Base-by-base conservation (phyloP, 2,329 filamentous ascomycete genomes). In the Xylaria sp. region DNA sequence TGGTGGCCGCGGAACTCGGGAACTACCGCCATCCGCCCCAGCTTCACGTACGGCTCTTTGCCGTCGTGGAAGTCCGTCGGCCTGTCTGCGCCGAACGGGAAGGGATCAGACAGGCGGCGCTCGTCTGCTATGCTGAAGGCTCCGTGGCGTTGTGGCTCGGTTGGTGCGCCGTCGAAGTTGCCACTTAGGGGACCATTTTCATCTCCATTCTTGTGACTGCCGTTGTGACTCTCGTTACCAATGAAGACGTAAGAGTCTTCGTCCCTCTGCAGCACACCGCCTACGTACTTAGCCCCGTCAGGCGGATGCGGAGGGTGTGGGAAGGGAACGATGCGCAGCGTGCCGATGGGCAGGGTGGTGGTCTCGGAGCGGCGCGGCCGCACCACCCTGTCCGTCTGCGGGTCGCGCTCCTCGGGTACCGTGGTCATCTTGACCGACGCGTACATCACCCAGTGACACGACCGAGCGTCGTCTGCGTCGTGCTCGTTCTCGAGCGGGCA, bases 391-490 rank as follows among this genome's bases (percentile, higher is more conserved):
- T 81, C 82, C n/a, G 74, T 81, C 6, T 76, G 74, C 5, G 81
- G 79, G 75, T 87, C 82, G 33, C 80, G 81, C 54, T 82, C 74
- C 77, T 86, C 84, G 5, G 79, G 77, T 67, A 80, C 79, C 54
- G 81, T 80, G 3, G 78, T 72, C 56, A 28, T 65, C 63, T 86
- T 86, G 65, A 91, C 85, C 18, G 86, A 89, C 57, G 89, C 89
- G 80, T 97, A 97, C n/a, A 91, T 84, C 36, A 97, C 91, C 92
- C 93, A 97, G 80, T 98, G 94, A 82, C 91, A 95, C 73, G 89
- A 91, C 43, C 92, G 88, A 0, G 86, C 73, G 79, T 98, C 95
- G 78, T 98, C 94, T 0, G 85, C 82, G 82, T 98, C 95, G 72
- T 93, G 86, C 79, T 98, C 94, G 72, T 89, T 88, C 46, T 91